Evolutionary conservation across 2,329 filamentous ascomycete genomes (phyloP).

Genomic region (Epichloe hybrida): DNA sequence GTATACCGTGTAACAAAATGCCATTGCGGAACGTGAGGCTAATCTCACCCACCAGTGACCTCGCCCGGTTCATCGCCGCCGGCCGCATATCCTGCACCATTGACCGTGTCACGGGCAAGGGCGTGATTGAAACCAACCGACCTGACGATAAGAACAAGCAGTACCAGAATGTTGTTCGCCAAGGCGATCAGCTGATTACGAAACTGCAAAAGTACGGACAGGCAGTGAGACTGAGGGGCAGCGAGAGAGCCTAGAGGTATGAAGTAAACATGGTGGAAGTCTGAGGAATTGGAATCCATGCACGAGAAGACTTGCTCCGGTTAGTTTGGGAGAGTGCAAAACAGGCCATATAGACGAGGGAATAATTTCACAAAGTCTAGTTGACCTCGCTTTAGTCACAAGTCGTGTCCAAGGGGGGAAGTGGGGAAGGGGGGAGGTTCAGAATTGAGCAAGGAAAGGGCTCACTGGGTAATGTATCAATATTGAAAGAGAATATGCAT

Average conservation of each 20-base stretch:
- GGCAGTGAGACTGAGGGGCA: slow-evolving; percentile 83
- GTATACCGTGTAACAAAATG: background rate
- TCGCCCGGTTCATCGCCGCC: slow-evolving; percentile 92
- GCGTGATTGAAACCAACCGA: slow-evolving; percentile 94
- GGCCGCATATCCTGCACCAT: slow-evolving; percentile 94
- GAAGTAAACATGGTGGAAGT: background rate
- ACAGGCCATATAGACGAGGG: background rate
- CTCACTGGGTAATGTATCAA: slow-evolving; percentile 6
- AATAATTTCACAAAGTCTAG: background rate
- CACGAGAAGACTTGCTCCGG: background rate
- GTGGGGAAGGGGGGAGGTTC: no score
- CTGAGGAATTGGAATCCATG: background rate
- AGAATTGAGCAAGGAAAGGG: background rate
- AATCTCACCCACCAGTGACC: slow-evolving; percentile 45
- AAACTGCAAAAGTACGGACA: slow-evolving; percentile 99
- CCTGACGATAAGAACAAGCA: slow-evolving; percentile 99
- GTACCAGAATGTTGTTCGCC: slow-evolving; percentile 94
- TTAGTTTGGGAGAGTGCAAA: background rate
- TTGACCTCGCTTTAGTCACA: background rate
- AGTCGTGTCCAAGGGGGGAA: background rate
- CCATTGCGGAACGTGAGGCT: background rate
- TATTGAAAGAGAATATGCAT: background rate
- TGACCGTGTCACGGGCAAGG: slow-evolving; percentile 89
- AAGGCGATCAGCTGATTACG: slow-evolving; percentile 94
- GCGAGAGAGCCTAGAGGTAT: slow-evolving; percentile 61